A percentile compares a stretch with the other conserved stretches of the same genome.
phyloP scores from a whole-genome alignment of 257 asterid species.

The Parsonsia alboflavescens region DNA sequence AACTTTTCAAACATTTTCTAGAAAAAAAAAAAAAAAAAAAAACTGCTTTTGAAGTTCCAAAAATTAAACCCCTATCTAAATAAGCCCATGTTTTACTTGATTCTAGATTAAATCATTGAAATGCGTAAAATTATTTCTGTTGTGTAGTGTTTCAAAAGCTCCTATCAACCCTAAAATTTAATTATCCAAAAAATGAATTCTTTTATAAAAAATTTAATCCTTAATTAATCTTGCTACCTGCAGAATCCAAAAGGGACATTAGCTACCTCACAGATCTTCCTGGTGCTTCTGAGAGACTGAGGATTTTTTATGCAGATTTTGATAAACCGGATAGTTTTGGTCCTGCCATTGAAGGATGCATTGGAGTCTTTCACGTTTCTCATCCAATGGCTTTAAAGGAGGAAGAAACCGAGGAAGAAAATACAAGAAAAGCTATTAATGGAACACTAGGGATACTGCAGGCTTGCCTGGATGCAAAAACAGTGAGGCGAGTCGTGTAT shows the following conservation, averaged over 20 bases:
- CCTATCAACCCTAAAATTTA: too few species aligned
- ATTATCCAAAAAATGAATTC: too few species aligned
- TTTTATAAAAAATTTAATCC: too few species aligned
- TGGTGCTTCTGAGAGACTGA: constrained; percentile 19
- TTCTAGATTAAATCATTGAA: too few species aligned
- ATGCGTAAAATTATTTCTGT: too few species aligned
- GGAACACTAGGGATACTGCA: constrained; percentile 37
- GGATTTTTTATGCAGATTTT: constrained; percentile 19
- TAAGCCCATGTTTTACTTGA: too few species aligned
- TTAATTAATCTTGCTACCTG: neutral
- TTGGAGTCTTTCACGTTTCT: constrained; percentile 34
- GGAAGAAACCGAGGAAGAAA: constrained; percentile 45
- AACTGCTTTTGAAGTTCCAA: too few species aligned
- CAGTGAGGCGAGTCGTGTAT: constrained; percentile 47
- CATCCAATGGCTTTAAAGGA: constrained; percentile 58
- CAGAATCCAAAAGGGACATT: constrained; percentile 7
- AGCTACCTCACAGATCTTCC: constrained; percentile 22
- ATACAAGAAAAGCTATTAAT: constrained; percentile 18
- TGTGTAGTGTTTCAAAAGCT: too few species aligned
- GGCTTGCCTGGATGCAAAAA: constrained; percentile 42
- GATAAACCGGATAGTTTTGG: constrained; percentile 14
- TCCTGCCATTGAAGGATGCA: constrained; percentile 23
- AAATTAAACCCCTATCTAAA: too few species aligned
- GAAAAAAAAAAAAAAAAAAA: too few species aligned
- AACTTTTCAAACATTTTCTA: too few species aligned